Base-by-base conservation (phyloP, 352 stramenopile species). In the Globisporangium okanoganense region DNA sequence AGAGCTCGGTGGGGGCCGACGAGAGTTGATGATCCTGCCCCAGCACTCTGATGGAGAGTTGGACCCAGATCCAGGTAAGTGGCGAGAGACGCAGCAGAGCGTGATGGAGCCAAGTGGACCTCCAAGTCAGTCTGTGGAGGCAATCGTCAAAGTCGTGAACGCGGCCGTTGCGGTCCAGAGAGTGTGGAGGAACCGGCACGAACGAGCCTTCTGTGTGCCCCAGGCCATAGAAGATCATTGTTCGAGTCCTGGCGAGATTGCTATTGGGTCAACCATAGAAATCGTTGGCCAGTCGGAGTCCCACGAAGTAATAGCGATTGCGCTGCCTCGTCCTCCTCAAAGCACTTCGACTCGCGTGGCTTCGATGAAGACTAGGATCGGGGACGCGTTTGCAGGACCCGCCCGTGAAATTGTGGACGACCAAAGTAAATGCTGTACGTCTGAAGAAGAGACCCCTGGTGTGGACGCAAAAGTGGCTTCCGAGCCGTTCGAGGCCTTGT, bases 401-500 rank as follows among this genome's bases (percentile, higher is more conserved):
- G 18, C 38, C 55, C 6, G 1, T 8, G 13, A 38, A 5, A 1
- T 3, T 18, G 16, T 50, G 24, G 5, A 25, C 20, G 16, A 22
- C 1, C 24, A 18, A 53, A 33, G 29, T 33, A 6, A 3, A 7
- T 33, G 29, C 29, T 6, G 6, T 33, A 6, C 29, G 3, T 29
- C 13, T 36, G 47, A 14, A 14, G 47, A 36, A 52, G 24, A 27
- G 3, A 9, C 35, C 38, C 22, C n/a, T 12, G 10, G 7, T 29
- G 13, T n/a, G 9, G 33, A 36, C 10, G 18, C n/a, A 31, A 25
- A 18, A 44, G 31, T 27, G 18, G 2, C 14, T 38, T 14, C 27
- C 18, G 16, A 38, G 10, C 18, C 56, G 14, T 13, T n/a, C 6
- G 20, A 47, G 9, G 45, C 55, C 9, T 64, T 71, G 35, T 87